These are phyloP conservation scores for Wickerhamiella australiensis DNA, from an alignment of 805 yeast genomes.

Conservation along the genomic window DNA sequence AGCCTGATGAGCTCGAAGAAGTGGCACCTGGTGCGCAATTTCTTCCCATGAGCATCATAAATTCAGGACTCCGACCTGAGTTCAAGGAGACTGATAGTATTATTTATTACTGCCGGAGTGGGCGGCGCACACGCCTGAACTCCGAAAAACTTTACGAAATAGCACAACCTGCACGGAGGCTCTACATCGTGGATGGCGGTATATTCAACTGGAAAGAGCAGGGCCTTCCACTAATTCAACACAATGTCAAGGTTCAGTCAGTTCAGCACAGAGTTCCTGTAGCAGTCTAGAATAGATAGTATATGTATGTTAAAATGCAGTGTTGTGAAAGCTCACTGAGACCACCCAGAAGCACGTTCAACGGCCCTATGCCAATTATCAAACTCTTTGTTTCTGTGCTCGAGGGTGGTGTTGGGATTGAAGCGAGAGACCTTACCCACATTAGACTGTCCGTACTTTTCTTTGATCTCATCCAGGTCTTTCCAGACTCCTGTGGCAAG, in stretches of 20 bases:
- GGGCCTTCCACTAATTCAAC: slow-evolving; percentile 1
- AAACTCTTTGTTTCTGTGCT: slow-evolving; percentile 52
- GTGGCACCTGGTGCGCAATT: slow-evolving; percentile 18
- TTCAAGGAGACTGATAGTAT: slow-evolving; percentile 3
- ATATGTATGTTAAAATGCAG: background rate
- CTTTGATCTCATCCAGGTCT: slow-evolving; percentile 52
- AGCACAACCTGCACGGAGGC: slow-evolving; percentile 9
- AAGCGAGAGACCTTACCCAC: slow-evolving; percentile 19
- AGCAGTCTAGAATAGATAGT: background rate
- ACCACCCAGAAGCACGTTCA: slow-evolving; percentile 73
- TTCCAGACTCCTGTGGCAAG: slow-evolving; percentile 62
- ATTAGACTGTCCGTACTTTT: slow-evolving; percentile 19
- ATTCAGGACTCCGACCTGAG: slow-evolving; percentile 10
- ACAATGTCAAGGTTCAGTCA: background rate
- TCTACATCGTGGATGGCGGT: slow-evolving; percentile 12
- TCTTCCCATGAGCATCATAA: slow-evolving; percentile 20
- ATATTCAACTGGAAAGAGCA: slow-evolving; percentile 9
- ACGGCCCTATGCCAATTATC: slow-evolving; percentile 77
- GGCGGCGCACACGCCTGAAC: slow-evolving; percentile 10
- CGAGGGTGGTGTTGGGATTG: slow-evolving; percentile 37
- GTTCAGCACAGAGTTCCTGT: background rate
- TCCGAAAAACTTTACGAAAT: slow-evolving; percentile 10
- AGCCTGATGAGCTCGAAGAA: slow-evolving; percentile 15
- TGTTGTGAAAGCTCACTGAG: slow-evolving; percentile 23
- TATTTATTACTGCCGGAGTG: slow-evolving; percentile 11